Percentiles rank a stretch among this genome's conserved stretches.
Evolutionary conservation across 2,329 filamentous ascomycete species (phyloP).

Genomic region (Bipolaris sorokiniana): DNA sequence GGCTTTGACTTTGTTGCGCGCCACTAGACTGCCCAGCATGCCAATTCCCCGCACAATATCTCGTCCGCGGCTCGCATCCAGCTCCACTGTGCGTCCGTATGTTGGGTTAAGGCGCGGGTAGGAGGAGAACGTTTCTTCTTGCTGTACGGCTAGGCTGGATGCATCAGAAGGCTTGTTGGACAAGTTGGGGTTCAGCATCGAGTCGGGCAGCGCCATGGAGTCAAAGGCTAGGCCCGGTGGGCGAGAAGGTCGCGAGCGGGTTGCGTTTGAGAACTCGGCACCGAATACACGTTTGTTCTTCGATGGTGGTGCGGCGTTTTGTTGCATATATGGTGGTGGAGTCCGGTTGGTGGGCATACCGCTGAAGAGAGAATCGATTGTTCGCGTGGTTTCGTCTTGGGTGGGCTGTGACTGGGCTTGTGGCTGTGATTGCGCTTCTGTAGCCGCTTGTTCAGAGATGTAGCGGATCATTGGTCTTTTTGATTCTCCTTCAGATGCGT

Average conservation of each 20-base stretch:
- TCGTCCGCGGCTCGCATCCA: conserved; percentile 44
- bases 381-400: conserved; percentile 17
- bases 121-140: conserved; percentile 28
- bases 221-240: conserved; percentile 22
- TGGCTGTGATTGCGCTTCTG: conserved; percentile 2
- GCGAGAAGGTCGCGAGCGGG: conserved; percentile 1
- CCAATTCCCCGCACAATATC: conserved; percentile 58
- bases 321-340: conserved; percentile 4
- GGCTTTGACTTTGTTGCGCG: conserved; percentile 63
- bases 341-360: conserved; percentile 12
- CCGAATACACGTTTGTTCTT: conserved; percentile 25
- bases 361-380: conserved; percentile 36
- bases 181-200: conserved; percentile 20
- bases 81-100: conserved; percentile 50
- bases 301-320: not conserved
- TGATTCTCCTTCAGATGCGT: conserved; percentile 3
- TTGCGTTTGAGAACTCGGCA: conserved; percentile 20
- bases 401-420: conserved; percentile 5
- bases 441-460: conserved; percentile 1
- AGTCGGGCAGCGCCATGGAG: conserved; percentile 26
- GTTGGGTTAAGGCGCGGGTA: conserved; percentile 48
- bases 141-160: conserved; percentile 21
- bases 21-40: conserved; percentile 50
- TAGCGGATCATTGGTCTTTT: conserved; percentile 4
- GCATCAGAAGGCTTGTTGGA: conserved; percentile 28